Evolutionary conservation across 352 stramenopile species (phyloP).

Genomic region (Globisporangium yorkense): DNA sequence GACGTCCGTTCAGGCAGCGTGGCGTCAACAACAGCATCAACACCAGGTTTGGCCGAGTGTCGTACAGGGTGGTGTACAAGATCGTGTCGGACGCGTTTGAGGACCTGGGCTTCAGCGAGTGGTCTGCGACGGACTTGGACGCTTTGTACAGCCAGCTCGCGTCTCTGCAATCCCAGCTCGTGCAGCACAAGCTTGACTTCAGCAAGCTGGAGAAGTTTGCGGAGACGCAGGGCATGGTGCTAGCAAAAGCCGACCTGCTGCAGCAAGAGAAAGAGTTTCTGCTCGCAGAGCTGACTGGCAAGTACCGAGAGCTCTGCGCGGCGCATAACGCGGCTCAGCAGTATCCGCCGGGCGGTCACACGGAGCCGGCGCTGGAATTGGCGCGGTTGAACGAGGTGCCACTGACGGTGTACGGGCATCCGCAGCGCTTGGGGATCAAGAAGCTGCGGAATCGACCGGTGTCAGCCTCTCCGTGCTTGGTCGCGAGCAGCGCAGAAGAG

Average conservation of each 20-base stretch:
- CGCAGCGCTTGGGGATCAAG: slow-evolving; percentile 37
- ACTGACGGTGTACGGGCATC: slow-evolving; percentile 46
- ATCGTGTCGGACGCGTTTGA: slow-evolving; percentile 37
- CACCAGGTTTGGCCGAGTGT: slow-evolving; percentile 10
- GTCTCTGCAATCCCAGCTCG: slow-evolving; percentile 14
- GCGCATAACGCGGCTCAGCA: slow-evolving; percentile 11
- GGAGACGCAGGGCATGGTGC: slow-evolving; percentile 25
- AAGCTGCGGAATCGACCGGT: slow-evolving; percentile 20
- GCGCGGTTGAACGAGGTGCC: slow-evolving; percentile 13
- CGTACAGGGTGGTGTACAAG: slow-evolving; percentile 20
- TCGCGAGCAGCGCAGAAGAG: background rate
- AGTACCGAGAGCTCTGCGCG: slow-evolving; percentile 31
- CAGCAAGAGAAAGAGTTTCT: slow-evolving; percentile 56
- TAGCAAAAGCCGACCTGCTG: slow-evolving; percentile 33
- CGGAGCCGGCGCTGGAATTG: background rate
- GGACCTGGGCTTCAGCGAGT: slow-evolving; percentile 39
- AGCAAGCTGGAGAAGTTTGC: slow-evolving; percentile 7
- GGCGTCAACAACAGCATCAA: background rate
- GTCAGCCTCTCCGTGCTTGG: slow-evolving; percentile 19
- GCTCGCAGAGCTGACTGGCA: slow-evolving; percentile 38
- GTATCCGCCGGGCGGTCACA: slow-evolving; percentile 3
- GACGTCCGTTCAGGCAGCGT: background rate
- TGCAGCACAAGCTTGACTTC: slow-evolving; percentile 15
- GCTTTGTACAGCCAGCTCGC: slow-evolving; percentile 22
- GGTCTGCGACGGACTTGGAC: slow-evolving; percentile 46